These are phyloP conservation scores for Pseudofabraea citricarpa DNA, from an alignment of 2,329 filamentous ascomycete genomes.

Conservation along the genomic window DNA sequence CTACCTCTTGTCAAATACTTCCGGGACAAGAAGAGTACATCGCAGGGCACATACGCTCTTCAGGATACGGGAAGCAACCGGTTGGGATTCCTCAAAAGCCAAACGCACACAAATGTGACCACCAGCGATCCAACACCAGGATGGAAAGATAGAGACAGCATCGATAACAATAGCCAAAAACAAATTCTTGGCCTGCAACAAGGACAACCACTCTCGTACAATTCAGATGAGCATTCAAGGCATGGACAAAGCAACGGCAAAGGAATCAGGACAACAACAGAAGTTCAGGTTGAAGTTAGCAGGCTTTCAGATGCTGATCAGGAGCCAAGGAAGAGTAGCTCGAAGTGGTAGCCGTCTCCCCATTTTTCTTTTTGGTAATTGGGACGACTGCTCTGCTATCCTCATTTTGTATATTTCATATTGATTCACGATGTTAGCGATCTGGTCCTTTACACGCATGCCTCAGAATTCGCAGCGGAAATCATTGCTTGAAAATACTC, in stretches of 20 bases:
- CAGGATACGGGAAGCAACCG: background rate
- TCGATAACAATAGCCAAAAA: background rate
- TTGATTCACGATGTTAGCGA: too few relatives aligned
- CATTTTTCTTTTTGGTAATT: too few relatives aligned
- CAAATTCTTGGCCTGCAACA: background rate
- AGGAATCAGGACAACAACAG: background rate
- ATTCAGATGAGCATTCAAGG: background rate
- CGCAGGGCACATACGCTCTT: slow-evolving; percentile 1
- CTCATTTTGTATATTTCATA: too few relatives aligned
- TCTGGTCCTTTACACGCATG: too few relatives aligned
- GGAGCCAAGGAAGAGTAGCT: too few relatives aligned
- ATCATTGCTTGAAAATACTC: too few relatives aligned
- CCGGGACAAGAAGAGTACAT: slow-evolving; percentile 5
- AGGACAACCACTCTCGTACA: too few relatives aligned
- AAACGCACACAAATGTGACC: background rate
- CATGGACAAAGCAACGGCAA: background rate
- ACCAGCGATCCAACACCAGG: background rate
- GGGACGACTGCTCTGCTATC: too few relatives aligned
- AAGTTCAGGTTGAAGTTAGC: background rate
- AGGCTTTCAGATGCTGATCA: too few relatives aligned
- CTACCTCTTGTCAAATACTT: slow-evolving; percentile 7
- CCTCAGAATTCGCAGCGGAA: too few relatives aligned
- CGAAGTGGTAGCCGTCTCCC: too few relatives aligned
- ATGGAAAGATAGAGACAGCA: background rate
- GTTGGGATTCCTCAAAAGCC: background rate